phyloP scores from a whole-genome alignment of 2,329 filamentous ascomycete species.

The Epicoccum sorghinum region DNA sequence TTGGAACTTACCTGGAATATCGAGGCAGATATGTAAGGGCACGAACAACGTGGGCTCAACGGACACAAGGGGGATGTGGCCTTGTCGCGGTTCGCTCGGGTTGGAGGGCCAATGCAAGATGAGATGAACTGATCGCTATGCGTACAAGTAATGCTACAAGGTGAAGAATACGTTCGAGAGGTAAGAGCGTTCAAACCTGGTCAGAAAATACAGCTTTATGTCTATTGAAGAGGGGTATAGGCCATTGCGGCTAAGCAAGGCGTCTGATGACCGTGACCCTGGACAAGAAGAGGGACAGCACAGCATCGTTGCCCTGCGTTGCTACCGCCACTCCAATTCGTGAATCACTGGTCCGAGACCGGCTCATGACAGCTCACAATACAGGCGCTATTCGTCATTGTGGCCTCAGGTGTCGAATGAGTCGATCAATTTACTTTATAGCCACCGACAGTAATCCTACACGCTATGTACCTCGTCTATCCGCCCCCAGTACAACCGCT shows the following conservation, averaged over 20 bases:
- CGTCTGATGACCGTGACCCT: slow-evolving; percentile 5
- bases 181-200: neutral
- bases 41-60: neutral
- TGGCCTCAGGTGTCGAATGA: slow-evolving; percentile 1
- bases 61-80: neutral
- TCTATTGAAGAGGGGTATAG: slow-evolving; percentile 2
- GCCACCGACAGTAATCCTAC: slow-evolving; percentile 1
- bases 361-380: neutral
- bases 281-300: neutral
- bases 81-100: neutral
- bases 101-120: neutral
- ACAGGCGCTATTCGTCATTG: neutral
- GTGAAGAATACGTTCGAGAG: neutral
- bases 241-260: neutral
- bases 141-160: neutral
- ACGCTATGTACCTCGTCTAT: slow-evolving; percentile 5
- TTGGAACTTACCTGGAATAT: neutral
- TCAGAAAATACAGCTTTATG: slow-evolving; percentile 3
- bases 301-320: neutral
- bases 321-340: neutral
- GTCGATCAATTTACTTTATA: slow-evolving; percentile 11
- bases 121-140: neutral
- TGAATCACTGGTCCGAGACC: neutral
- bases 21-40: neutral
- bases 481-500: slow-evolving; percentile 2